Conservation (phyloP, 179 eudicot species). For the Corrigiola litoralis region DNA sequence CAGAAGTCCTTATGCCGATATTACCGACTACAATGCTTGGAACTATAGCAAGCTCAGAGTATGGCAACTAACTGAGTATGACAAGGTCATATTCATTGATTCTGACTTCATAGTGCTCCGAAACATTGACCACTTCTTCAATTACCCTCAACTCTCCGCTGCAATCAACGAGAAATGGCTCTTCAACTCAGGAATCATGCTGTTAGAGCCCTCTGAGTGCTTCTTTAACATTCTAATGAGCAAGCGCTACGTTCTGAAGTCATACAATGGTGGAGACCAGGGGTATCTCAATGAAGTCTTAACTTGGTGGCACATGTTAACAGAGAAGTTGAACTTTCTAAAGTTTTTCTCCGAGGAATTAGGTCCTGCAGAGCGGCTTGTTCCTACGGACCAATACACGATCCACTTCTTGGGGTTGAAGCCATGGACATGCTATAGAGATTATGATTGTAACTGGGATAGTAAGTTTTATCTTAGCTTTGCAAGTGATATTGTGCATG, state of each 20-base stretch:
- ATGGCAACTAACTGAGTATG: conserved; percentile 66
- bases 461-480: conserved; percentile 11
- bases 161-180: conserved; percentile 38
- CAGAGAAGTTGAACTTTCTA: conserved; percentile 35
- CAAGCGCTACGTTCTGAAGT: conserved; percentile 30
- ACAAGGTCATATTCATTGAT: conserved; percentile 69
- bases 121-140: conserved; percentile 58
- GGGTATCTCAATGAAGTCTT: conserved; percentile 73
- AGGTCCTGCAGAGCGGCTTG: conserved; percentile 5
- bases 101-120: conserved; percentile 53
- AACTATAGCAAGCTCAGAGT: conserved; percentile 82
- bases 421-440: conserved; percentile 74
- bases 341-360: conserved; percentile 34
- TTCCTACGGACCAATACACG: conserved; percentile 36
- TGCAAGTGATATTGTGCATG: conserved; percentile 59
- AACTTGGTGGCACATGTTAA: conserved; percentile 79
- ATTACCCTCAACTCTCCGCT: conserved; percentile 61
- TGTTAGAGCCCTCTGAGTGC: conserved; percentile 76
- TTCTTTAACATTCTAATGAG: conserved; percentile 51
- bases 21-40: conserved; percentile 60
- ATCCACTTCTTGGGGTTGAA: conserved; percentile 70
- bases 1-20: conserved; percentile 44
- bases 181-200: conserved; percentile 81
- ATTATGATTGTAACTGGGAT: conserved; percentile 89
- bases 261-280: conserved; percentile 85